Conservation (phyloP, 1,139 yeast genomes). For the Saccharomycopsis hybrid region DNA sequence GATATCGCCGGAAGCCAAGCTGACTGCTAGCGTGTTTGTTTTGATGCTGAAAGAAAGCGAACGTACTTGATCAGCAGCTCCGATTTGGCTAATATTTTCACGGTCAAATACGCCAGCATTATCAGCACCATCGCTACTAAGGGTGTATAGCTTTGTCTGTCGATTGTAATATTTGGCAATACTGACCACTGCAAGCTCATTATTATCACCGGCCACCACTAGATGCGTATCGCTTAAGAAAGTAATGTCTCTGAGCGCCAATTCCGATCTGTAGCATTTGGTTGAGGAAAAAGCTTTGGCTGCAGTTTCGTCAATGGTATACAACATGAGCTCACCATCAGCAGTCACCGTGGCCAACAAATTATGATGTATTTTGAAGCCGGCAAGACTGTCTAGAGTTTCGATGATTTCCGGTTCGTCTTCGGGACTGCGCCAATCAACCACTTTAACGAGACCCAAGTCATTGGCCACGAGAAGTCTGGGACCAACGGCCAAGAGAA, state of each 20-base stretch:
- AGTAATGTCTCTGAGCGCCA: slow-evolving; percentile 16
- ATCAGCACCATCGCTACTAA: slow-evolving; percentile 3
- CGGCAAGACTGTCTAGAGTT: slow-evolving; percentile 11
- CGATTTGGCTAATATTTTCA: slow-evolving; percentile 2
- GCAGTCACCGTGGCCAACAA: slow-evolving; percentile 13
- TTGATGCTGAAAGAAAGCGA: slow-evolving; percentile 5
- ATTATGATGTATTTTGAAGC: slow-evolving; percentile 13
- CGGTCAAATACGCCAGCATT: not conserved
- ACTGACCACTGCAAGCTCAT: slow-evolving; percentile 7
- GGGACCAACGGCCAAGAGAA: slow-evolving; percentile 2
- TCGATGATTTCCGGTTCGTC: slow-evolving; percentile 21
- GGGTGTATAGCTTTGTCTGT: not conserved
- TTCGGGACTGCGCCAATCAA: slow-evolving; percentile 5
- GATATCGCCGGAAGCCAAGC: slow-evolving; percentile 63
- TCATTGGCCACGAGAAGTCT: slow-evolving; percentile 14
- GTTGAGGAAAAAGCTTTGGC: not conserved
- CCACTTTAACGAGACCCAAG: slow-evolving; percentile 18
- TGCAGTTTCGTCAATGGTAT: slow-evolving; percentile 1
- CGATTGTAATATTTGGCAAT: slow-evolving; percentile 1
- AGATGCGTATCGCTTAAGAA: slow-evolving; percentile 11
- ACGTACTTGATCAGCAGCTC: slow-evolving; percentile 14
- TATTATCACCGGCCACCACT: slow-evolving; percentile 16
- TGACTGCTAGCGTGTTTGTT: slow-evolving; percentile 37
- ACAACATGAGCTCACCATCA: slow-evolving; percentile 15
- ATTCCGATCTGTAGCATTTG: slow-evolving; percentile 13